Percentiles rank a stretch among this genome's conserved stretches.
phyloP scores from a whole-genome alignment of 257 asterid genomes.

The Nicotiana attenuata region DNA sequence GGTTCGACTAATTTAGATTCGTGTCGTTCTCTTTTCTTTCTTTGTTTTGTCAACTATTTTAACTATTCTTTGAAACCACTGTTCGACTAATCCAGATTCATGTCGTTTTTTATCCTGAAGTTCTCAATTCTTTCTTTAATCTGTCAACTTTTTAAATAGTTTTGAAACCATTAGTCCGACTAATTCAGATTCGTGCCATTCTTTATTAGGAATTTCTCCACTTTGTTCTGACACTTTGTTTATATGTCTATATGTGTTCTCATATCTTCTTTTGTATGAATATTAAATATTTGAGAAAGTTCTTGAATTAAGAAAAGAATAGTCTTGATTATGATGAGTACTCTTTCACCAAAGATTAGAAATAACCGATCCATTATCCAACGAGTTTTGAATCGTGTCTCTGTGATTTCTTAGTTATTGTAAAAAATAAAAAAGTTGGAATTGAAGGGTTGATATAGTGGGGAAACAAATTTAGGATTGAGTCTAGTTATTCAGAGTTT shows the following conservation, averaged over 20 bases:
- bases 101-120: not conserved
- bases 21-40: not conserved
- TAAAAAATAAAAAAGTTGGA: not conserved
- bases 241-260: not conserved
- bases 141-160: not conserved
- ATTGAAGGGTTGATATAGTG: not conserved
- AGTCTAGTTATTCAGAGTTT: not conserved
- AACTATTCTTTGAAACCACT: not conserved
- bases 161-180: no score
- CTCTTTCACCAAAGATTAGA: not conserved
- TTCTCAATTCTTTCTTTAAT: not conserved
- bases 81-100: not conserved
- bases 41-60: no score
- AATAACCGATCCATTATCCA: no score
- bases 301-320: not conserved
- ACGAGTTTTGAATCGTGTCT: no score
- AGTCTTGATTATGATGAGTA: not conserved
- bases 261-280: not conserved
- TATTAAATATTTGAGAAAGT: not conserved
- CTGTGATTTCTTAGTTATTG: no score
- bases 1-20: not conserved
- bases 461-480: not conserved
- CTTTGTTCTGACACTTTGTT: not conserved
- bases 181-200: no score
- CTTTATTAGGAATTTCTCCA: not conserved